Evolutionary conservation across 2,329 filamentous ascomycete genomes (phyloP), one percentile per base, ranked within the genome.

Genomic region (Lasiodiplodia citricola): DNA sequence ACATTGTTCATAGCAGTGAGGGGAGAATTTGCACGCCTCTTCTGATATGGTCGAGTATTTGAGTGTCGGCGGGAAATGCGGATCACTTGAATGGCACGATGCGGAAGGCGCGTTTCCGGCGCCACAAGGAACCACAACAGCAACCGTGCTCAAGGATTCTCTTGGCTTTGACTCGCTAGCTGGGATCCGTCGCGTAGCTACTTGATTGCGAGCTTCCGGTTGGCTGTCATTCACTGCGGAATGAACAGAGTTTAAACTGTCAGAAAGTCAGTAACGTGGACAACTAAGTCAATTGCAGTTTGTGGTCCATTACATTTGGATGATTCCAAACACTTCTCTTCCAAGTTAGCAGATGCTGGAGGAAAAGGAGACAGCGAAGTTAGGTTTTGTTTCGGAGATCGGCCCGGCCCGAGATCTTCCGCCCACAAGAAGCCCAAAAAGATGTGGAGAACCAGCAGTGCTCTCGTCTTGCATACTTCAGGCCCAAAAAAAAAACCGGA

Each of bases 91-190:
- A 56, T 56, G 54, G 54, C 23, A 18, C 54, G 28, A 56, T 16
- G 28, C 54, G 54, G 54, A 38, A 35, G 7, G 35, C n/a, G 28
- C 10, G 54, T 31, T 56, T 56, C 54, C 54, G 54, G 25, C 14
- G 54, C 11, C 23, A 7, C 13, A 23, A 31, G 23, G 51, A 16
- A 13, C 23, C 51, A 18, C 51, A 18, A 18, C 25, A 21, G 14
- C 52, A 31, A 35, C 52, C 52, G 52, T 55, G 52, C 52, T 55
- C 13, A 35, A 55, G 52, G 52, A 55, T 55, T 51, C 47, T n/a
- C 47, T 23, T n/a, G 47, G 47, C 16, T 28, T 28, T 10, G 41
- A 44, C 18, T 47, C 41, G 41, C 41, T n/a, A 47, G 18, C 18
- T n/a, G 41, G 38, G 38, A 44, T 44, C 7, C 5, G 38, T 6